Evolutionary conservation across 352 stramenopile genomes (phyloP), one percentile per base, ranked within the genome.

Genomic region (Plasmopara viticola): DNA sequence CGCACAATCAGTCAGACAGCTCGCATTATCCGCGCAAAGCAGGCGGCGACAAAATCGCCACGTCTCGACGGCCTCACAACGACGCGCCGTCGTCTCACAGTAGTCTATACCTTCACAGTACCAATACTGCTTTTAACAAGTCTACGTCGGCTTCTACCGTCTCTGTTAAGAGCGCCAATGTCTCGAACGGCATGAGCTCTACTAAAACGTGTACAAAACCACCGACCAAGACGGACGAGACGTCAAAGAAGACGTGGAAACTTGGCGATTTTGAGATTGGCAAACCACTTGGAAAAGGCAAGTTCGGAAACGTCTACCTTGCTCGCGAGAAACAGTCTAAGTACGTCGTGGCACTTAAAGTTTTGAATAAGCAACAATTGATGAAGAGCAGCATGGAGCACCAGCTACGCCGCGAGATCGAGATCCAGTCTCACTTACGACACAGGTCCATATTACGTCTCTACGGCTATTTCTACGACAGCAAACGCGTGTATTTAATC

Each of bases 181-280:
- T 14, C 17, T 17, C 44, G 4, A 18, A 25, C 5, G 39, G 2
- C 38, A 28, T 51, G 25, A 60, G 55, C 15, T 20, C 33, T 39
- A 18, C 48, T 30, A 9, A 33, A 12, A 3, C 12, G 17, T 53
- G 41, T 17, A n/a, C 45, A 5, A 55, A 51, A 29, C 45, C 33
- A 10, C 39, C 63, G 40, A 58, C 8, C 5, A 53, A 60, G 41
- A 60, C 30, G 20, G 52, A 63, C 14, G 51, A 39, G 9, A 54
- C 57, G 30, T 39, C 45, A 6, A 64, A 61, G 43, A 85, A 84
- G 63, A 89, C 70, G 34, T 97, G 90, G 96, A 96, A 87, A 47
- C 69, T 99, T 18, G 87, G 86, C 54, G 97, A 99, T 72, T 99
- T 99, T 87, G 96, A 99, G 56, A 99, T 99, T 58, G 97, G 97